phyloP scores from a whole-genome alignment of 805 yeast species.

The Pichia thaimueangensis region DNA sequence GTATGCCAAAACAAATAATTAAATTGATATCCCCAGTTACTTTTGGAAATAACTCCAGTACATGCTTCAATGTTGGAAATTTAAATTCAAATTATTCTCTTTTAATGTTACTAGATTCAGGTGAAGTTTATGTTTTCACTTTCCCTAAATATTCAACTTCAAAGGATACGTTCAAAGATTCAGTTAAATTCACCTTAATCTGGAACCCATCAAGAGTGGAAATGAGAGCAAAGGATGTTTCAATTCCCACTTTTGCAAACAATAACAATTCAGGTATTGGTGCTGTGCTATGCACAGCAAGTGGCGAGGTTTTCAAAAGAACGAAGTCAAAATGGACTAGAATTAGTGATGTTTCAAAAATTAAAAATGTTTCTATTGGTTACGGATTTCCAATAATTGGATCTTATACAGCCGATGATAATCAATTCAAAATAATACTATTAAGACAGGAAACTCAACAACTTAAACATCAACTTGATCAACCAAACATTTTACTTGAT shows the following conservation, averaged over 20 bases:
- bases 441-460: slow-evolving; percentile 55
- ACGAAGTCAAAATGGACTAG: slow-evolving; percentile 22
- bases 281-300: slow-evolving; percentile 55
- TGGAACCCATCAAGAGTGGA: slow-evolving; percentile 61
- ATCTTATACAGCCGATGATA: slow-evolving; percentile 34
- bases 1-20: slow-evolving; percentile 32
- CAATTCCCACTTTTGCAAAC: slow-evolving; percentile 62
- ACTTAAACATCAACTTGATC: slow-evolving; percentile 48
- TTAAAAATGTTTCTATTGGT: slow-evolving; percentile 12
- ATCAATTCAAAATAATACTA: slow-evolving; percentile 60
- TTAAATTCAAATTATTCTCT: slow-evolving; percentile 35
- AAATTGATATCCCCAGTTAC: slow-evolving; percentile 29
- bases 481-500: slow-evolving; percentile 44
- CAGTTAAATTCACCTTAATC: slow-evolving; percentile 39
- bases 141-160: slow-evolving; percentile 20
- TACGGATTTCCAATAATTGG: slow-evolving; percentile 9
- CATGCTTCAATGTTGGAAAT: too few species aligned
- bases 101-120: slow-evolving; percentile 50
- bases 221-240: slow-evolving; percentile 59
- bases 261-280: not conserved
- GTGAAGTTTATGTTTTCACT: slow-evolving; percentile 44
- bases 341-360: slow-evolving; percentile 40
- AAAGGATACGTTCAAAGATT: slow-evolving; percentile 34
- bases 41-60: not conserved
- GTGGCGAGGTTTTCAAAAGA: slow-evolving; percentile 57